Percentiles rank a stretch among this genome's conserved stretches.
These are phyloP conservation scores for Hymenoscyphus scutula DNA, from an alignment of 2,329 filamentous ascomycete species.

Conservation along the genomic window DNA sequence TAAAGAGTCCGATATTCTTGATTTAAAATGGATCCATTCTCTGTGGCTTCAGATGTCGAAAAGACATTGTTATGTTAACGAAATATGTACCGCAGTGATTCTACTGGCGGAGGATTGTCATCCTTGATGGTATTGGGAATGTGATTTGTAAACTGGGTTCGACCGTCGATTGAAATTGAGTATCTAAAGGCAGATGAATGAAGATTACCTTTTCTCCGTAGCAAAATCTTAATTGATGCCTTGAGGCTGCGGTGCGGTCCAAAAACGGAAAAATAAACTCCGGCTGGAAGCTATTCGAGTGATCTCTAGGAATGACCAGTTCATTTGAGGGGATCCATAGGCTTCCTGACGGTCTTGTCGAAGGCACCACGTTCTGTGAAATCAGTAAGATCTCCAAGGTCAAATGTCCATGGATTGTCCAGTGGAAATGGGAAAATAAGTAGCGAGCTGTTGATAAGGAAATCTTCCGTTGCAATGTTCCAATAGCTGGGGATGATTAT, in stretches of 20 bases:
- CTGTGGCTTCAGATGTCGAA: not conserved
- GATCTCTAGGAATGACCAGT: not conserved
- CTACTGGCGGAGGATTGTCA: not conserved
- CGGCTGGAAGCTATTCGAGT: not conserved
- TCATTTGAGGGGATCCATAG: not conserved
- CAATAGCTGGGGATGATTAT: conserved; percentile 22
- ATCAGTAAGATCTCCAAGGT: conserved; percentile 7
- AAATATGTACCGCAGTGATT: not conserved
- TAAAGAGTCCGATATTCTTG: not conserved
- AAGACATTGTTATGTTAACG: not conserved
- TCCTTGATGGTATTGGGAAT: not conserved
- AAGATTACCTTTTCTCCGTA: not conserved
- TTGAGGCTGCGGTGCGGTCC: not conserved
- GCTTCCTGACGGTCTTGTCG: not conserved
- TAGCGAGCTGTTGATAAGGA: conserved; percentile 13
- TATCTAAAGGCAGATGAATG: not conserved
- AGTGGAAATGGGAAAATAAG: conserved; percentile 5
- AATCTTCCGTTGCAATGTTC: conserved; percentile 21
- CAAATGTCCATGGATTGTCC: conserved; percentile 8
- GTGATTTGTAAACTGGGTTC: not conserved
- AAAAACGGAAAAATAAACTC: not conserved
- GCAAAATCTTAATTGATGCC: not conserved
- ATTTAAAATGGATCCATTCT: not conserved
- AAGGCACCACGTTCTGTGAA: not conserved
- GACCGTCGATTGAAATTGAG: not conserved